Base-by-base conservation (phyloP, 2,329 filamentous ascomycete species). In the Fusarium cicatricum region DNA sequence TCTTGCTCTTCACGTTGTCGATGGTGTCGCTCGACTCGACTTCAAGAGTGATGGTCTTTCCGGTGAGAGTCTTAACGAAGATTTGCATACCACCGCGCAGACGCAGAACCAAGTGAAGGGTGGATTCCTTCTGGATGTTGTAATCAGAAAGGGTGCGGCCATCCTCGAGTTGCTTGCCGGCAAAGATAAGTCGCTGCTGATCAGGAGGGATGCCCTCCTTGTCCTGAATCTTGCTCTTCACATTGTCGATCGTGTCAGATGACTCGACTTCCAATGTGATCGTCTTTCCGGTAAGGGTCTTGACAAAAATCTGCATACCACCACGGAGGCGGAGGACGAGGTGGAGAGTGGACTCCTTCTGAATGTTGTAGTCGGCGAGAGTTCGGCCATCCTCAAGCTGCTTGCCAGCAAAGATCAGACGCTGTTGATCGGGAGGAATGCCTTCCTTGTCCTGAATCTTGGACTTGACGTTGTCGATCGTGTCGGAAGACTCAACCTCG, bases 381-480 rank as follows among this genome's bases (percentile, higher is more conserved):
- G 92, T 96, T 48, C 93, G 91, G 60, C 93, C 93, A 67, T 97
- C 93, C 76, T 97, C 93, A 11, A 97, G 86, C 75, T 97, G 93
- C 85, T 97, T n/a, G n/a, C n/a, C n/a, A n/a, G n/a, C n/a, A n/a
- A n/a, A n/a, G n/a, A n/a, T n/a, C n/a, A n/a, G n/a, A n/a, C n/a
- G n/a, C n/a, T 97, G 52, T 77, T 97, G 93, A 73, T 97, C 93
- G 9, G 93, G 93, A 36, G 93, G 93, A 47, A 97, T 97, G 21
- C 93, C 93, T 78, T 97, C 93, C 86, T 97, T 97, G 72, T 97
- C 93, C 78, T 97, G 93, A 37, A 97, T 97, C 85, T 97, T 97
- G 44, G 85, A 87, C 87, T 97, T 97, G 33, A 97, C 93, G 60
- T 97, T 97, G 82, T 97, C 92, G 77, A 96, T 96, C 34, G 92